phyloP scores from a whole-genome alignment of 2,329 filamentous ascomycete genomes.

The Ascochyta fabae region DNA sequence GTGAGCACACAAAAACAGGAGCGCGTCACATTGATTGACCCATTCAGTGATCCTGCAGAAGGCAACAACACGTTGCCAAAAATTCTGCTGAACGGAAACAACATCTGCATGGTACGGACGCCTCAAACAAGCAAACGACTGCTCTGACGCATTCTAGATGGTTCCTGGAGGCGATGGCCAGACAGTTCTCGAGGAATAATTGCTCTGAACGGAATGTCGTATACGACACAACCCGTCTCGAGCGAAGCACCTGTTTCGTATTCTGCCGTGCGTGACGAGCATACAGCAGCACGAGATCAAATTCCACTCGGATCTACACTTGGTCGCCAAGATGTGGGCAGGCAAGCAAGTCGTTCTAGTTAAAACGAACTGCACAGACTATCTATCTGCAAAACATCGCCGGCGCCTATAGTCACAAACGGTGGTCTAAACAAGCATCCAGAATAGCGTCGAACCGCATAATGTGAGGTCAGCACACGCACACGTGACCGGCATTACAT shows the following conservation, averaged over 20 bases:
- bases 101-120: conserved; percentile 91
- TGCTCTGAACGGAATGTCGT: background rate
- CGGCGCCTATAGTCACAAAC: background rate
- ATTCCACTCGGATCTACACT: background rate
- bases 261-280: background rate
- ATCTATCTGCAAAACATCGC: background rate
- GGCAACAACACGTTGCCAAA: conserved; percentile 88
- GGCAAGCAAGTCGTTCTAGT: background rate
- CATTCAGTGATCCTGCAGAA: conserved; percentile 78
- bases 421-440: background rate
- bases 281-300: background rate
- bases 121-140: background rate
- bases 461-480: background rate
- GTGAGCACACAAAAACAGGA: conserved; percentile 55
- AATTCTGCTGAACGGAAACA: conserved; percentile 96
- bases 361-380: background rate
- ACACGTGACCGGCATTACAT: background rate
- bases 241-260: background rate
- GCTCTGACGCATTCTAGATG: conserved; percentile 34
- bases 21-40: conserved; percentile 14
- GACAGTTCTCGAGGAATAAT: conserved; percentile 35
- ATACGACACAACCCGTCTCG: background rate
- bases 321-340: background rate
- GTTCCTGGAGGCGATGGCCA: conserved; percentile 45
- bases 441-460: background rate